Conservation (phyloP, 768 basidiomycete species). For the Tephrocybe sp. region DNA sequence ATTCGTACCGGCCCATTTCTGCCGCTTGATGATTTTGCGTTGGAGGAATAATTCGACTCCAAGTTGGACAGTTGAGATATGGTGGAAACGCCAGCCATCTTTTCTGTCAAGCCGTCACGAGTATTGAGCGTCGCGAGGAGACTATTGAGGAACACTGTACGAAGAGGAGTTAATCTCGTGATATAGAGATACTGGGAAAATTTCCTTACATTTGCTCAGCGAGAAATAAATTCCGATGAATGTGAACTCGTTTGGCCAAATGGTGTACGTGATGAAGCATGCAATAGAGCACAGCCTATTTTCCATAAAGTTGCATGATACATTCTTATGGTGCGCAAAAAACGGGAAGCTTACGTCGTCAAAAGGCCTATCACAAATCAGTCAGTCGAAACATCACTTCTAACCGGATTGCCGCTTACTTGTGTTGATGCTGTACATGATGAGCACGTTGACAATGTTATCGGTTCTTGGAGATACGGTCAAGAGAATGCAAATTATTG, state of each 20-base stretch:
- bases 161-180: not conserved
- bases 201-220: slow-evolving; percentile 40
- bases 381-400: not conserved
- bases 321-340: not conserved
- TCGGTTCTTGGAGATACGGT: slow-evolving; percentile 34
- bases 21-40: not conserved
- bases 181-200: not conserved
- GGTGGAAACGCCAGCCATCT: slow-evolving; percentile 18
- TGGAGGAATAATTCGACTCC: not conserved
- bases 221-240: slow-evolving; percentile 45
- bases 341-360: slow-evolving; percentile 24
- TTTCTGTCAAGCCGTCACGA: slow-evolving; percentile 21
- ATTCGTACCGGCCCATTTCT: slow-evolving; percentile 5
- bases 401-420: slow-evolving; percentile 25
- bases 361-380: slow-evolving; percentile 24
- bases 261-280: slow-evolving; percentile 32
- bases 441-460: slow-evolving; percentile 39
- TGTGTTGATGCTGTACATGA: slow-evolving; percentile 50
- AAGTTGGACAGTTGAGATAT: slow-evolving; percentile 10
- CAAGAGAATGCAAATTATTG: too few relatives aligned
- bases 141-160: slow-evolving; percentile 31
- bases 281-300: slow-evolving; percentile 26
- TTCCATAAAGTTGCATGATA: not conserved
- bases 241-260: slow-evolving; percentile 44
- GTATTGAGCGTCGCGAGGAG: slow-evolving; percentile 31